Evolutionary conservation across 1,139 yeast species (phyloP).

Genomic region (Hyphopichia khmerensis): DNA sequence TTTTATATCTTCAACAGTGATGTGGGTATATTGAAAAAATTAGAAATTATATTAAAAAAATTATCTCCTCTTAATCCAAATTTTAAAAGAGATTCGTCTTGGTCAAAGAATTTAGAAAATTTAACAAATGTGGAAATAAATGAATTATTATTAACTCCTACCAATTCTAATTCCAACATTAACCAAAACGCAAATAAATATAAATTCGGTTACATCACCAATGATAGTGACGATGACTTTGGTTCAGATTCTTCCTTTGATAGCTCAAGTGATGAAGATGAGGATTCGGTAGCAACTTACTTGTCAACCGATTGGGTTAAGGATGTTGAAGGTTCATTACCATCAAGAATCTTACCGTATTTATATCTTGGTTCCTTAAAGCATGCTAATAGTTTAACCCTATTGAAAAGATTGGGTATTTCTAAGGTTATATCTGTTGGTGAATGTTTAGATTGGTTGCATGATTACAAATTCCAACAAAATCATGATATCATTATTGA

Average conservation of each 20-base stretch:
- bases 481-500: constrained; percentile 24
- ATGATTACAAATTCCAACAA: constrained; percentile 28
- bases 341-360: constrained; percentile 77
- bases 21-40: constrained; percentile 58
- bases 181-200: constrained; percentile 10
- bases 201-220: constrained; percentile 26
- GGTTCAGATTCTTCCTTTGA: constrained; percentile 9
- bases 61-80: constrained; percentile 47
- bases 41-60: constrained; percentile 58
- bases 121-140: constrained; percentile 33
- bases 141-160: constrained; percentile 25
- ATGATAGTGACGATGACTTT: constrained; percentile 15
- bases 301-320: constrained; percentile 33
- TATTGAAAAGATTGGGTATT: constrained; percentile 67
- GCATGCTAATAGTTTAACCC: constrained; percentile 74
- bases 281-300: constrained; percentile 4
- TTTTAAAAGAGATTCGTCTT: constrained; percentile 6
- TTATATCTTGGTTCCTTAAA: constrained; percentile 80
- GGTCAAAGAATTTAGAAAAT: constrained; percentile 25
- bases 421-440: constrained; percentile 84
- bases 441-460: constrained; percentile 68
- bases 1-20: constrained; percentile 82
- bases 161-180: background rate
- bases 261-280: constrained; percentile 2
- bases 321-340: constrained; percentile 60